Evolutionary conservation across 2,329 filamentous ascomycete species (phyloP).

Genomic region (Orbilia javanica): DNA sequence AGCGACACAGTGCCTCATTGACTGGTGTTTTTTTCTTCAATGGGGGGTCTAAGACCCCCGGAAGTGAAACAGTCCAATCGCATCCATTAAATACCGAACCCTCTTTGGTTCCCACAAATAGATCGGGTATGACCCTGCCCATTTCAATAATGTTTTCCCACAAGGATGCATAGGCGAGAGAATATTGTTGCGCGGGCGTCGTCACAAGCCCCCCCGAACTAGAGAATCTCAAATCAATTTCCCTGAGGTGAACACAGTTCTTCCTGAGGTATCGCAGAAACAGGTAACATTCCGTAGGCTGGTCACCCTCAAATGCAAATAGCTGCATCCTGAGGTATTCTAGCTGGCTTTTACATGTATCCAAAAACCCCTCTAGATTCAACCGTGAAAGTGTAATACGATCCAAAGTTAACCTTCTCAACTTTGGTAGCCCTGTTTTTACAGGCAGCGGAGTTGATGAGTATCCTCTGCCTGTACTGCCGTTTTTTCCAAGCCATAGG

Average conservation of each 20-base stretch:
- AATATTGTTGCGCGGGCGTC: too few species aligned
- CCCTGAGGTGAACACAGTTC: background rate
- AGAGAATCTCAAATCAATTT: background rate
- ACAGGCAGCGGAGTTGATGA: background rate
- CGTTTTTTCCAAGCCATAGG: background rate
- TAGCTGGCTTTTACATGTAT: background rate
- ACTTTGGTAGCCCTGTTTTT: background rate
- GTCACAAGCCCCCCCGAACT: too few species aligned
- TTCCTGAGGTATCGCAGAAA: background rate
- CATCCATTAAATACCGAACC: background rate
- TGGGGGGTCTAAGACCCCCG: background rate
- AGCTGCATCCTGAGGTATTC: background rate
- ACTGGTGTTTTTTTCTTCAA: background rate
- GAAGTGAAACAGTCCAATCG: background rate
- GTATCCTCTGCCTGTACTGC: background rate
- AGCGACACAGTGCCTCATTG: background rate
- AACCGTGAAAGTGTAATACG: background rate
- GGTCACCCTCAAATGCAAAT: background rate
- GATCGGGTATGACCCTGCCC: background rate
- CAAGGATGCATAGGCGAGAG: too few species aligned
- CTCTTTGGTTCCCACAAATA: background rate
- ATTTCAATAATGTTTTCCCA: background rate
- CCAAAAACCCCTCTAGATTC: constrained; percentile 4
- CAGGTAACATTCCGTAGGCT: background rate
- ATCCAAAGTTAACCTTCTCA: background rate